Percentiles rank a stretch among this genome's conserved stretches.
phyloP scores from a whole-genome alignment of 106 monocot genomes.

The Phalaenopsis aphrodite region DNA sequence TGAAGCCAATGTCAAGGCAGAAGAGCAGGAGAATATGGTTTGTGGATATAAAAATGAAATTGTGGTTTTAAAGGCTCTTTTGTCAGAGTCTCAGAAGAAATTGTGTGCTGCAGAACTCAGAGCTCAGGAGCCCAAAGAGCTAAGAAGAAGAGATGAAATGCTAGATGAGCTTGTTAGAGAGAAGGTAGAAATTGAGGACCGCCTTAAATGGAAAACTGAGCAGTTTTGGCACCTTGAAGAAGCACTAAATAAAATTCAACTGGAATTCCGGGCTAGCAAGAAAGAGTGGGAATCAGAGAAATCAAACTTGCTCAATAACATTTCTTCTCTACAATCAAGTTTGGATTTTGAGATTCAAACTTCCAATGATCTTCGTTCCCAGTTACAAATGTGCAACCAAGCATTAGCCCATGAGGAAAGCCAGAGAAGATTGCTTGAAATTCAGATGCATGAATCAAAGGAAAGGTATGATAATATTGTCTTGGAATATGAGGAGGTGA shows the following conservation, averaged over 20 bases:
- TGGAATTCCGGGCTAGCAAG: constrained; percentile 31
- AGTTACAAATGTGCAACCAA: constrained; percentile 66
- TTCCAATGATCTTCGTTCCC: constrained; percentile 33
- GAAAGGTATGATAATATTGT: constrained; percentile 44
- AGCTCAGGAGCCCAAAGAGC: constrained; percentile 33
- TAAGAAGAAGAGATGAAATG: constrained; percentile 48
- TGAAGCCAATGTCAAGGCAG: constrained; percentile 36
- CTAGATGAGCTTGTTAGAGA: constrained; percentile 48
- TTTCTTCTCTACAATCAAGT: constrained; percentile 39
- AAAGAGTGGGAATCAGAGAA: constrained; percentile 63
- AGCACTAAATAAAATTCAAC: constrained; percentile 49
- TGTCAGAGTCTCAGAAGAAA: constrained; percentile 47
- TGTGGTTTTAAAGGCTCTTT: constrained; percentile 30
- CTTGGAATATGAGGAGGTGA: constrained; percentile 62
- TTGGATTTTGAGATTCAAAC: constrained; percentile 51
- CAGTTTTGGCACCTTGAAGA: constrained; percentile 91
- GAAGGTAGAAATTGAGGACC: constrained; percentile 30
- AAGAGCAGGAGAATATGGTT: constrained; percentile 27
- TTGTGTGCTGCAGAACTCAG: constrained; percentile 42
- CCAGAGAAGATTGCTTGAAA: constrained; percentile 68
- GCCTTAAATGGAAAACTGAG: constrained; percentile 88
- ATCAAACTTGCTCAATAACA: constrained; percentile 36
- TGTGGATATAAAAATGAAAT: constrained; percentile 37
- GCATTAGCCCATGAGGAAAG: constrained; percentile 80
- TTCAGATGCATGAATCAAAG: constrained; percentile 57